Evolutionary conservation across 176 grass and related monocot genomes (phyloP), one percentile per base, ranked within the genome.

Genomic region (Carex parvula): DNA sequence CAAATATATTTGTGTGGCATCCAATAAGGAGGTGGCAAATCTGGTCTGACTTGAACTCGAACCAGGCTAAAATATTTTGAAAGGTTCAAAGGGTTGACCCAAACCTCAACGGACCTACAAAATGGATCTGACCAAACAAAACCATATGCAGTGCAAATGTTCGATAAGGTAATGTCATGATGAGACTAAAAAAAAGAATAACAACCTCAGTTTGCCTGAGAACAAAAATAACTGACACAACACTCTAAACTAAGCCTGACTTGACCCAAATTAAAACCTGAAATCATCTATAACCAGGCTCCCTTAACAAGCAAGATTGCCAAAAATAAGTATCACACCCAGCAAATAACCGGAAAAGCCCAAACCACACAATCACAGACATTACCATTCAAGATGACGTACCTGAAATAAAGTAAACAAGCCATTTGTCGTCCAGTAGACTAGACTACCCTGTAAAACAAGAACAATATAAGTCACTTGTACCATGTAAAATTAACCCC

Each of bases 381-480:
- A 63, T 29, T 24, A 12, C 22, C 21, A 42, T 26, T 60, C 24
- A 67, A 85, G 7, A 53, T 35, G 20, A 86, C 83, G 82, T 83
- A 94, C 92, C 90, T 94, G 92, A 89, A 91, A 84, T 83, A 98
- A 86, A 70, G 79, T 89, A 81, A 94, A 75, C 78, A 89, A 89
- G 85, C 90, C 82, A 84, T 94, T 98, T 88, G 92, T 98, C 65
- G 84, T 83, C 95, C 95, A 98, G 83, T 98, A 98, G 21, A 98
- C 86, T 70, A 93, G 84, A 87, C 72, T 86, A 18, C 95, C 95
- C 95, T 98, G 92, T 83, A 87, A 73, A 71, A 62, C 61, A 71
- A 69, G 60, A 68, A 26, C 32, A 80, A 79, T 13, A 74, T 55
- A 75, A 17, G 69, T 70, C 63, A 79, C 74, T 61, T 84, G 48